Evolutionary conservation across 352 stramenopile genomes (phyloP).

Genomic region (Phytophthora cryptogea): DNA sequence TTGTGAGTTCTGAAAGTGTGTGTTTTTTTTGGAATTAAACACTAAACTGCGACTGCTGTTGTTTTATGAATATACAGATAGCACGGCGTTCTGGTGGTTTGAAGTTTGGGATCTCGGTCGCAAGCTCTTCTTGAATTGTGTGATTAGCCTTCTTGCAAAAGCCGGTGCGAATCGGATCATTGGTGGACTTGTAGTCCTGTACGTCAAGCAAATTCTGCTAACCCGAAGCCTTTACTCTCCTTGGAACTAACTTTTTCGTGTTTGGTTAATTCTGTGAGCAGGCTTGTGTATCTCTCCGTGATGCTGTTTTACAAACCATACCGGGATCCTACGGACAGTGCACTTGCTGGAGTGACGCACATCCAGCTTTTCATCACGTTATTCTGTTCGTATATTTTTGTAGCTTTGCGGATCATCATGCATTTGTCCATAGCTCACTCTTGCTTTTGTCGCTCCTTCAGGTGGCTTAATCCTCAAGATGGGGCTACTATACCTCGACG

Average conservation of each 20-base stretch:
- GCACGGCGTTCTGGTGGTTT: conserved; percentile 73
- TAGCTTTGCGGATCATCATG: background rate
- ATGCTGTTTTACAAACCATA: conserved; percentile 78
- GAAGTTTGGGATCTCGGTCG: conserved; percentile 76
- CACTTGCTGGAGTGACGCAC: conserved; percentile 62
- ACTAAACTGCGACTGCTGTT: background rate
- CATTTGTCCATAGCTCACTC: background rate
- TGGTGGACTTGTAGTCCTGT: conserved; percentile 71
- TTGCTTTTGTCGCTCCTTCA: conserved; percentile 14
- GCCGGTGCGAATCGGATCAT: conserved; percentile 72
- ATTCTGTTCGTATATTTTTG: conserved; percentile 54
- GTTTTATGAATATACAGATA: conserved; percentile 37
- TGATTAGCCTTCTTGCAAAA: conserved; percentile 67
- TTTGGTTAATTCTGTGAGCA: conserved; percentile 16
- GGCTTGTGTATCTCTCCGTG: conserved; percentile 74
- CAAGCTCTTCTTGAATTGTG: conserved; percentile 74
- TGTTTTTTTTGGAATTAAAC: background rate
- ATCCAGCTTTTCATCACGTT: conserved; percentile 83
- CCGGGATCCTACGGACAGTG: conserved; percentile 63
- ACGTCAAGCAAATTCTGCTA: conserved; percentile 15
- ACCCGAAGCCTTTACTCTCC: background rate
- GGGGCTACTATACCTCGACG: conserved; percentile 50
- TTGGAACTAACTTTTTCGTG: background rate
- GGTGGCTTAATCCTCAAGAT: conserved; percentile 75
- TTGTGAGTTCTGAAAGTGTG: conserved; percentile 41